A percentile compares a stretch with the other conserved stretches of the same genome.
Evolutionary conservation across 2,329 filamentous ascomycete genomes (phyloP).

Genomic region (Calonectria honghensis): DNA sequence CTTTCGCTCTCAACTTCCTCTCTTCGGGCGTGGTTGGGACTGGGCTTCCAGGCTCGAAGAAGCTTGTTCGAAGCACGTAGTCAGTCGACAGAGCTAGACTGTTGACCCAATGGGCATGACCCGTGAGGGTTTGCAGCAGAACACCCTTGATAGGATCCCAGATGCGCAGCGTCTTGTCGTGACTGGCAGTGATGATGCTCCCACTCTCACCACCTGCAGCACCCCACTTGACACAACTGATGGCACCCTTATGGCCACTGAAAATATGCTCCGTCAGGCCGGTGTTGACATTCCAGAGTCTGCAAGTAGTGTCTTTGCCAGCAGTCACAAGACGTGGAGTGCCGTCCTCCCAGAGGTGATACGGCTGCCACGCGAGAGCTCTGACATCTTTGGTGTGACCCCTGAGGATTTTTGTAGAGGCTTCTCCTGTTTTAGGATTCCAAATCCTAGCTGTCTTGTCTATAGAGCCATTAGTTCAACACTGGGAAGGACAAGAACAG

Average conservation of each 20-base stretch:
- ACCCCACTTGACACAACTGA: constrained; percentile 17
- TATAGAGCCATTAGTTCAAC: background rate
- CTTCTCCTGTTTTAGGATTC: constrained; percentile 9
- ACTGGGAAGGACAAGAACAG: background rate
- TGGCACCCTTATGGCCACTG: constrained; percentile 9
- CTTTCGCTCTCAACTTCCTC: background rate
- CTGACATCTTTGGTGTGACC: constrained; percentile 6
- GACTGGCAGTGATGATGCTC: constrained; percentile 8
- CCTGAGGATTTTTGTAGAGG: background rate
- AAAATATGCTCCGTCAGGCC: constrained; percentile 13
- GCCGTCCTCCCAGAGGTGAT: constrained; percentile 12
- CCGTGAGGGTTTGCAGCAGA: constrained; percentile 12
- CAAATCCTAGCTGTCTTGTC: constrained; percentile 14
- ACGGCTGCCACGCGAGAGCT: constrained; percentile 11
- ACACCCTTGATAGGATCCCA: constrained; percentile 20
- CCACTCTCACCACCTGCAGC: constrained; percentile 13
- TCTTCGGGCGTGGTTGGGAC: background rate
- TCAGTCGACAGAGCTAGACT: constrained; percentile 12
- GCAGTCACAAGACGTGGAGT: constrained; percentile 1
- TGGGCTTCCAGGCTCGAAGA: background rate
- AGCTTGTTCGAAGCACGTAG: constrained; percentile 2
- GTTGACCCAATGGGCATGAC: constrained; percentile 17
- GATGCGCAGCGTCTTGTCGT: constrained; percentile 18
- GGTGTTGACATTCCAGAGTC: constrained; percentile 8
- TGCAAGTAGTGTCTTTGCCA: constrained; percentile 19